Evolutionary conservation across 108 stramenopile species (phyloP).

Genomic region (Nitzschia sp.): DNA sequence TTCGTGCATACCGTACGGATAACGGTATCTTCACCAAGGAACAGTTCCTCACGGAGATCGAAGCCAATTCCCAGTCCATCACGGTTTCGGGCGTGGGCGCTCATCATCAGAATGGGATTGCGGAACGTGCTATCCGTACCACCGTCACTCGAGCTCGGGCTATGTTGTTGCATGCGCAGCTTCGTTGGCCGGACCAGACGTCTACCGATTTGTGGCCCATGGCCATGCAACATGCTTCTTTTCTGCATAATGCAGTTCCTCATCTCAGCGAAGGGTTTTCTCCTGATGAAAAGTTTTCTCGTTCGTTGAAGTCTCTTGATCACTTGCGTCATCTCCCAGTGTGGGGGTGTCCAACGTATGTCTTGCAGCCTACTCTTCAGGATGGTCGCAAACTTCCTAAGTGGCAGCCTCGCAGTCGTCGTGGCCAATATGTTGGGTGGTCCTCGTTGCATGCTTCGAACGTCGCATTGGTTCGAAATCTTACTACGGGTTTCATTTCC

Average conservation of each 20-base stretch:
- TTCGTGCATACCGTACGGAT: conserved; percentile 34
- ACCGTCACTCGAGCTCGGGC: conserved; percentile 35
- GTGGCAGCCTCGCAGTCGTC: conserved; percentile 24
- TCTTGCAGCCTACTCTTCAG: conserved; percentile 24
- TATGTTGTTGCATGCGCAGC: conserved; percentile 38
- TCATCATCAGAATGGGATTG: conserved; percentile 63
- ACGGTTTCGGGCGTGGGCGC: conserved; percentile 47
- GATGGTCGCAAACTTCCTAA: conserved; percentile 39
- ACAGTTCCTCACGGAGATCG: conserved; percentile 1
- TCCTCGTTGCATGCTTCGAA: too few relatives aligned
- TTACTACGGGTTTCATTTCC: conserved; percentile 27
- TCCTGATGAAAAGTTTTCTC: conserved; percentile 41
- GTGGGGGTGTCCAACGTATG: conserved; percentile 46
- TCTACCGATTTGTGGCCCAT: conserved; percentile 39
- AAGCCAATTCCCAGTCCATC: conserved; percentile 23
- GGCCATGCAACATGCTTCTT: conserved; percentile 53
- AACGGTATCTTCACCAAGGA: conserved; percentile 27
- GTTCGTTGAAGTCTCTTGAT: background rate
- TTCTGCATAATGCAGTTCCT: conserved; percentile 45
- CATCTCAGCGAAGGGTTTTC: conserved; percentile 14
- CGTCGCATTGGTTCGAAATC: conserved; percentile 38
- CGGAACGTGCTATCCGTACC: conserved; percentile 50
- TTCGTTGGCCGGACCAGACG: conserved; percentile 51
- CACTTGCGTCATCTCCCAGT: conserved; percentile 16
- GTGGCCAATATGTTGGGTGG: too few relatives aligned